phyloP scores from a whole-genome alignment of 352 stramenopile genomes.

The Phytophthora brassicae region DNA sequence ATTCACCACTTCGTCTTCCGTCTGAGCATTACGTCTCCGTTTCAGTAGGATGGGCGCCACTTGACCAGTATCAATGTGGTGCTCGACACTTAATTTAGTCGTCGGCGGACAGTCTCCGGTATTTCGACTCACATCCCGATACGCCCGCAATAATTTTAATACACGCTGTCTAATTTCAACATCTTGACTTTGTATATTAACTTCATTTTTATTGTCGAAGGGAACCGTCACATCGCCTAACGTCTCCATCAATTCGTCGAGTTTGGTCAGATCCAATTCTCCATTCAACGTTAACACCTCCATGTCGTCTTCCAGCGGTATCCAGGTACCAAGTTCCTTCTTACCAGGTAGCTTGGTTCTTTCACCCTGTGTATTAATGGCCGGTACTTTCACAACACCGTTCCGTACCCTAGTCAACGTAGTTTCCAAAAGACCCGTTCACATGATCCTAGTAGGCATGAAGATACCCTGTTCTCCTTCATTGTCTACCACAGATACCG shows the following conservation, averaged over 20 bases:
- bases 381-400: slow-evolving; percentile 5
- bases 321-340: slow-evolving; percentile 13
- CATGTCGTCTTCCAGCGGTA: slow-evolving; percentile 13
- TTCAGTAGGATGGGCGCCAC: no score
- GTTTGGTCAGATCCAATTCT: background rate
- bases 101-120: no score
- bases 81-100: no score
- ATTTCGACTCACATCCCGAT: slow-evolving; percentile 5
- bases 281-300: slow-evolving; percentile 6
- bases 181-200: background rate
- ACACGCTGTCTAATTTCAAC: background rate
- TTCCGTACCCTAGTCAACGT: slow-evolving; percentile 2
- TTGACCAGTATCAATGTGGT: no score
- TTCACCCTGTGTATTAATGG: slow-evolving; percentile 7
- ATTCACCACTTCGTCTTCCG: no score
- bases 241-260: background rate
- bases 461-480: no score
- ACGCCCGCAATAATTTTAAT: slow-evolving; percentile 9
- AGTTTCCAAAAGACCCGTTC: slow-evolving; percentile 5
- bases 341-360: slow-evolving; percentile 5
- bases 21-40: no score
- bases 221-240: background rate
- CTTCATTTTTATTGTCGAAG: slow-evolving; percentile 7
- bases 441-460: no score
- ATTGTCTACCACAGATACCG: no score